Base-by-base conservation (phyloP, 2,329 filamentous ascomycete genomes). In the Thelonectria discophora region DNA sequence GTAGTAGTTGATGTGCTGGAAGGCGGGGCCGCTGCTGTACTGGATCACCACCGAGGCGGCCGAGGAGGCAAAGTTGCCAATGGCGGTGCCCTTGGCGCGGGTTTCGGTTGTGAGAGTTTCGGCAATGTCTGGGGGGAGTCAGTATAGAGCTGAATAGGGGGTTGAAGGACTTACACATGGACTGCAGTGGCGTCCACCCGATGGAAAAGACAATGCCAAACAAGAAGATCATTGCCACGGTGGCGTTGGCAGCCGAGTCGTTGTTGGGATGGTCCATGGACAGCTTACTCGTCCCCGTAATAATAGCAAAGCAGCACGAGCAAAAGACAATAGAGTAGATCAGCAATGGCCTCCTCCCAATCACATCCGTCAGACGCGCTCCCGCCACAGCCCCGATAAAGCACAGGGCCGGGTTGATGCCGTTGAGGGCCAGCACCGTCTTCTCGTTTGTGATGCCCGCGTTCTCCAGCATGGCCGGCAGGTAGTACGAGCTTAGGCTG, bases 331-430 rank as follows among this genome's bases (percentile, higher is more conserved):
- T 82, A 4, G 79, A 78, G 69, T 77, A 79, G 3, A 86, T 71
- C 12, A 86, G 73, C 8, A 86, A 74, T 0, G 84, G 83, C 3
- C 87, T 83, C 39, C 87, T 84, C n/a, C 86, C 85, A 6, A 88
- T 61, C 1, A 80, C 79, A 40, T 88, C 86, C 1, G 85, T 84
- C 51, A 88, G 77, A 13, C 80, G 77, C 4, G 86, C 84, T 47
- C 87, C 87, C 0, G 83, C 66, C 17, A 86, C 76, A 17, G 84
- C 82, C 1, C 77, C 81, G 1, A 82, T 65, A 60, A 83, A 79
- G 69, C 82, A 84, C 34, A 86, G 74, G 21, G 85, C 80, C 21
- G 85, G 83, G 71, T 86, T 84, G 64, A 84, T 78, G 34, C 75
- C 82, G 69, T 85, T 85, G 50, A 84, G 74, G 1, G 81, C 80